A percentile compares a stretch with the other conserved stretches of the same genome.
These are phyloP conservation scores for Phytophthora multivora DNA, from an alignment of 352 stramenopile species.

Conservation along the genomic window DNA sequence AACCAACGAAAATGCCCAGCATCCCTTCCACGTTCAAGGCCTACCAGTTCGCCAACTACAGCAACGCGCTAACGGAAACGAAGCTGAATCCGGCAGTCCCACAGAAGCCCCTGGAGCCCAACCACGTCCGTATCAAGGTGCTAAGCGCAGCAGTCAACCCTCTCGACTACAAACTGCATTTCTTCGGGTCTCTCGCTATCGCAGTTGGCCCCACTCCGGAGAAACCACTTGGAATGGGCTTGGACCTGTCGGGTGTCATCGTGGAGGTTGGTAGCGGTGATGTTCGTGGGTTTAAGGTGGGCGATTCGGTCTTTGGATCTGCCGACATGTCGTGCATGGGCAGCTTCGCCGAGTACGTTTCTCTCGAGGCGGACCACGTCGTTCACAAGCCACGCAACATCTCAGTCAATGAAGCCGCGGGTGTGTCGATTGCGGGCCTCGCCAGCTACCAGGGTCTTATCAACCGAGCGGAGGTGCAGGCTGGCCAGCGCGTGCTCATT, in stretches of 20 bases:
- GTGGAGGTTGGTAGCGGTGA: constrained; percentile 18
- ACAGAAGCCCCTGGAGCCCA: constrained; percentile 19
- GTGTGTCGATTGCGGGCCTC: constrained; percentile 27
- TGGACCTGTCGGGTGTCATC: constrained; percentile 39
- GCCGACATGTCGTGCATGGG: constrained; percentile 8
- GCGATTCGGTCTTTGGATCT: constrained; percentile 33
- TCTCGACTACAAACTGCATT: constrained; percentile 37
- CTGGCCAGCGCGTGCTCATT: constrained; percentile 46
- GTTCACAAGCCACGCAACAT: constrained; percentile 23
- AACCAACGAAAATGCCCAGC: constrained; percentile 5
- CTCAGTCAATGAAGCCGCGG: constrained; percentile 35
- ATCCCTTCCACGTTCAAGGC: constrained; percentile 29
- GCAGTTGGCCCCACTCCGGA: constrained; percentile 22
- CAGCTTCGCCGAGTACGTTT: constrained; percentile 31
- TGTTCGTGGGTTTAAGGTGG: constrained; percentile 29
- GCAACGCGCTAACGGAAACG: constrained; percentile 15
- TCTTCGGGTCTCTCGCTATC: constrained; percentile 12
- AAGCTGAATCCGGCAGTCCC: constrained; percentile 23
- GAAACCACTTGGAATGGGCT: constrained; percentile 40
- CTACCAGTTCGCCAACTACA: constrained; percentile 31
- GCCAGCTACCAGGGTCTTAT: constrained; percentile 45
- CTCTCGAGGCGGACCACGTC: constrained; percentile 16
- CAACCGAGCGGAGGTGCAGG: constrained; percentile 26
- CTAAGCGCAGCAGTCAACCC: constrained; percentile 33
- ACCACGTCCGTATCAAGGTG: constrained; percentile 24